A percentile compares a stretch with the other conserved stretches of the same genome.
phyloP scores from a whole-genome alignment of 495 filamentous ascomycete species.

The Penicillium maclennaniae region DNA sequence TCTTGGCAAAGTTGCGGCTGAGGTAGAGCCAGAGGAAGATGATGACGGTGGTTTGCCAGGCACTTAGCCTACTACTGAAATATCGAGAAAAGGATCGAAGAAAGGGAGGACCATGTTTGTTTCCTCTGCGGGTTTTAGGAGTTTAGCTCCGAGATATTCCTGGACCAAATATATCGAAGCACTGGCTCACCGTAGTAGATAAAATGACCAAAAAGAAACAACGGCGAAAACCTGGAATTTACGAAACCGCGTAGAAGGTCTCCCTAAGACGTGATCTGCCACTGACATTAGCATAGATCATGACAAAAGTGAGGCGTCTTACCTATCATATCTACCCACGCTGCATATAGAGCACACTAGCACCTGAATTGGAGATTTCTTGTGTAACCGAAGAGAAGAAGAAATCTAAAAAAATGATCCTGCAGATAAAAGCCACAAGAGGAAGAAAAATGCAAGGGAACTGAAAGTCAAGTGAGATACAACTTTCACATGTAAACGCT shows the following conservation, averaged over 20 bases:
- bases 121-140: constrained; percentile 50
- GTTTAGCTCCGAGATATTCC: not conserved
- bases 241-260: constrained; percentile 84
- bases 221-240: constrained; percentile 92
- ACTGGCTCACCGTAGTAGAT: constrained; percentile 62
- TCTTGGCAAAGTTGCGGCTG: constrained; percentile 86
- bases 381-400: not conserved
- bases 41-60: constrained; percentile 84
- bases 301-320: not conserved
- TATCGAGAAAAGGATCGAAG: constrained; percentile 67
- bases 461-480: not conserved
- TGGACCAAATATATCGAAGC: not conserved
- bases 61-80: constrained; percentile 65
- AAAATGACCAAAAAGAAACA: constrained; percentile 84
- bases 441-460: not conserved
- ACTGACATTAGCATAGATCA: not conserved
- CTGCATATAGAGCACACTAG: not conserved
- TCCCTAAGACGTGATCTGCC: constrained; percentile 84
- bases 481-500: constrained; percentile 33
- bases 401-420: not conserved
- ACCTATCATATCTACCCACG: constrained; percentile 36
- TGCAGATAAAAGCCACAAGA: not conserved
- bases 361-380: not conserved
- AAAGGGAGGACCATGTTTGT: constrained; percentile 81
- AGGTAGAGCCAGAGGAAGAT: constrained; percentile 91